A percentile compares a stretch with the other conserved stretches of the same genome.
phyloP scores from a whole-genome alignment of 2,329 filamentous ascomycete genomes.

The Talaromyces sp. region DNA sequence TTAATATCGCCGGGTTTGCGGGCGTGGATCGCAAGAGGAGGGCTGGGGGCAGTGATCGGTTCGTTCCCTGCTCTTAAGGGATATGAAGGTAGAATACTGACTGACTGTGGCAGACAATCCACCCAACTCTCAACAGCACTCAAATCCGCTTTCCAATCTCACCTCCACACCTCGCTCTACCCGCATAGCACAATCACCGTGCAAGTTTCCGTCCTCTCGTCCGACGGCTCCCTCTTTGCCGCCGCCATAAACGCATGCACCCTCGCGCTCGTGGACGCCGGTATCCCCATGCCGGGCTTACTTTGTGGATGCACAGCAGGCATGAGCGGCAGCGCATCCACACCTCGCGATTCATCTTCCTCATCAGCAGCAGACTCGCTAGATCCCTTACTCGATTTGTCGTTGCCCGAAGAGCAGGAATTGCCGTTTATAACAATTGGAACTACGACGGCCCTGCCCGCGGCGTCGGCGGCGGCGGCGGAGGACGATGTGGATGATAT shows the following conservation, averaged over 20 bases:
- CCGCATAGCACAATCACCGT: constrained; percentile 82
- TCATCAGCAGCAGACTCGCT: constrained; percentile 35
- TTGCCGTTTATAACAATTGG: constrained; percentile 84
- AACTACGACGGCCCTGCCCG: constrained; percentile 50
- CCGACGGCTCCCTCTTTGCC: constrained; percentile 86
- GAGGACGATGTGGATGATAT: constrained; percentile 31
- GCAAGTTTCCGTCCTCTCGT: constrained; percentile 78
- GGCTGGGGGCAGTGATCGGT: constrained; percentile 72
- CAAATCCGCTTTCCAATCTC: constrained; percentile 69
- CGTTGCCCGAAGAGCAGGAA: constrained; percentile 60
- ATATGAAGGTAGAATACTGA: background rate
- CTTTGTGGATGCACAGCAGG: constrained; percentile 85
- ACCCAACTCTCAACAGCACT: constrained; percentile 64
- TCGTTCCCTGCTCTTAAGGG: background rate
- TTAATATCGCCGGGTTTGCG: constrained; percentile 83
- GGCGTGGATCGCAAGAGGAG: constrained; percentile 79
- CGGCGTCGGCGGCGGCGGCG: constrained; percentile 51
- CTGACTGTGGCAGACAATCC: constrained; percentile 58
- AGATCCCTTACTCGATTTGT: constrained; percentile 45
- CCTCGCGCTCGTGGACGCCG: constrained; percentile 87
- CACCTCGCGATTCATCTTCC: constrained; percentile 31
- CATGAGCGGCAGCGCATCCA: constrained; percentile 51
- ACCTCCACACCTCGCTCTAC: constrained; percentile 82
- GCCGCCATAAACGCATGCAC: constrained; percentile 88
- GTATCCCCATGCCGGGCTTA: constrained; percentile 92